Percentiles rank a stretch among this genome's conserved stretches.
Evolutionary conservation across 1,284 basidiomycete genomes (phyloP).

Genomic region (Apiotrichum mycotoxinovorans): DNA sequence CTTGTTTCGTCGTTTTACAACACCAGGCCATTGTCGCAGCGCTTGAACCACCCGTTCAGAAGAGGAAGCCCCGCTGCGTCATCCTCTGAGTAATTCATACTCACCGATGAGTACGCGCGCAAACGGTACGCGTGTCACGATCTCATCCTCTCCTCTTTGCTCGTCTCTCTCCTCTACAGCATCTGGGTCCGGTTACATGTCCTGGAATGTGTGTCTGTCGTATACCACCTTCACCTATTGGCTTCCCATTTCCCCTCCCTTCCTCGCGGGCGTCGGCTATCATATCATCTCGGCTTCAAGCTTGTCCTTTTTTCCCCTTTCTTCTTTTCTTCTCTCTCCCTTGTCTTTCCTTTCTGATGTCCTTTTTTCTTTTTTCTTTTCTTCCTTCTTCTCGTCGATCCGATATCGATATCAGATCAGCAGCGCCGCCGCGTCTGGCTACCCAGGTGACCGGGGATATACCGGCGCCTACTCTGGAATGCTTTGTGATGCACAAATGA

Average conservation of each 20-base stretch:
- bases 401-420: not conserved
- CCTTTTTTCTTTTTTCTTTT: not conserved
- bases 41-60: conserved; percentile 89
- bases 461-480: conserved; percentile 12
- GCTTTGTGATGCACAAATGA: conserved; percentile 17
- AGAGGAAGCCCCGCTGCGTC: conserved; percentile 72
- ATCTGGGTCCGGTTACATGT: conserved; percentile 17
- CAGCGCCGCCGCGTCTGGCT: conserved; percentile 1
- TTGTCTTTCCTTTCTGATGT: not conserved
- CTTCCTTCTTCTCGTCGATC: not conserved
- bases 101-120: too few species aligned
- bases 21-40: conserved; percentile 95
- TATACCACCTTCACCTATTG: conserved; percentile 21
- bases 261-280: not conserved
- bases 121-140: too few species aligned
- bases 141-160: not conserved
- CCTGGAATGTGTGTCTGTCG: conserved; percentile 14
- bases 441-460: conserved; percentile 2
- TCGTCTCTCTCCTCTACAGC: conserved; percentile 1
- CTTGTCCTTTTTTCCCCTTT: not conserved
- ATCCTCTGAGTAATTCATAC: conserved; percentile 58
- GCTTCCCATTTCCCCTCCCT: conserved; percentile 9
- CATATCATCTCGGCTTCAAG: not conserved
- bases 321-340: not conserved
- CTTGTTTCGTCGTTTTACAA: not conserved